phyloP scores from a whole-genome alignment of 371 early-diverging fungal species.

The Actinomucor elegans region DNA sequence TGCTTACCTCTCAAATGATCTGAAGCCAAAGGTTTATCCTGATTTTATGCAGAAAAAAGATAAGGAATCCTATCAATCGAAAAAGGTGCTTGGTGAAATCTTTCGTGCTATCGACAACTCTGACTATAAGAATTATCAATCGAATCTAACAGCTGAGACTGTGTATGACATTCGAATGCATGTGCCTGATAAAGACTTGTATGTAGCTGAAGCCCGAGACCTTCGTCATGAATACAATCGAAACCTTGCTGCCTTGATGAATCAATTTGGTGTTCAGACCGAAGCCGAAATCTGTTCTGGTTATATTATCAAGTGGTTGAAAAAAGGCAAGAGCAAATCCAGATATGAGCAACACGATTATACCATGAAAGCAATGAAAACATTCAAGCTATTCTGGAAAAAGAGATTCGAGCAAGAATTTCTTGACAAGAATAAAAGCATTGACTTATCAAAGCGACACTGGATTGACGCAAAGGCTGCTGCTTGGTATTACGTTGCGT shows the following conservation, averaged over 20 bases:
- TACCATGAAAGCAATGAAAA: constrained; percentile 39
- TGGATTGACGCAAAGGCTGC: constrained; percentile 59
- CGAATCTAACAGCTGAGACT: constrained; percentile 19
- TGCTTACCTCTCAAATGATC: constrained; percentile 36
- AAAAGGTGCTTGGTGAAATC: constrained; percentile 63
- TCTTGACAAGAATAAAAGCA: constrained; percentile 3
- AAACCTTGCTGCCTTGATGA: constrained; percentile 59
- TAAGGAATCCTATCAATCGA: constrained; percentile 55
- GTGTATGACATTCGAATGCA: constrained; percentile 49
- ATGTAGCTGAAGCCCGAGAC: constrained; percentile 52
- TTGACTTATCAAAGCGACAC: constrained; percentile 14
- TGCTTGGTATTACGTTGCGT: constrained; percentile 78
- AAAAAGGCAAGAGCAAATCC: constrained; percentile 37
- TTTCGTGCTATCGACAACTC: constrained; percentile 54
- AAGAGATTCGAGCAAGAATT: constrained; percentile 50
- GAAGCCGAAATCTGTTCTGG: constrained; percentile 53
- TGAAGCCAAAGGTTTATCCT: constrained; percentile 59
- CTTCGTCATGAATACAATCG: constrained; percentile 49
- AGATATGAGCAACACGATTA: constrained; percentile 47
- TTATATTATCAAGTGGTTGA: constrained; percentile 41
- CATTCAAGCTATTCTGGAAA: constrained; percentile 42
- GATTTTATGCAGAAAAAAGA: constrained; percentile 82
- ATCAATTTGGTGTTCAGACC: constrained; percentile 63
- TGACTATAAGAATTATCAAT: constrained; percentile 38
- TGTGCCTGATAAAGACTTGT: constrained; percentile 55